Evolutionary conservation across 352 stramenopile species (phyloP).

Genomic region (Pelagophyceae sp.): DNA sequence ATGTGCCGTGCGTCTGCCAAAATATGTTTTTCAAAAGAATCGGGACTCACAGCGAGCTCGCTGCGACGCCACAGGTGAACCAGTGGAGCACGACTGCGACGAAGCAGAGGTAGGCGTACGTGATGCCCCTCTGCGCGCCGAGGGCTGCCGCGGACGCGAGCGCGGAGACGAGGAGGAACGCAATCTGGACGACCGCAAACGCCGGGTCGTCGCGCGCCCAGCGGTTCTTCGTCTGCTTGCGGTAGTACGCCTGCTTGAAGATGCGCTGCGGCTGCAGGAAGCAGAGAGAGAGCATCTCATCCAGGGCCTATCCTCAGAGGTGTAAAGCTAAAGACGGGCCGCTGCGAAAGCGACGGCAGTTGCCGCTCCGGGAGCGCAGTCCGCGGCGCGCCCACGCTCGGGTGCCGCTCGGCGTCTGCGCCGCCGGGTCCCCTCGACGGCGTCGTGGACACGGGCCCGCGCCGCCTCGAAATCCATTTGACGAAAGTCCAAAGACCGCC

Average conservation of each 20-base stretch:
- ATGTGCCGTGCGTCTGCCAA: constrained; percentile 26
- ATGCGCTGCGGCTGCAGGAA: constrained; percentile 37
- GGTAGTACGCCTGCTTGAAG: constrained; percentile 71
- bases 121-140: constrained; percentile 37
- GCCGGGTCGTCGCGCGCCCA: constrained; percentile 93
- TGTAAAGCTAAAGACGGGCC: neutral
- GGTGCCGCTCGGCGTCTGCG: constrained; percentile 18
- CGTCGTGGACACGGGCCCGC: constrained; percentile 18
- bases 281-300: constrained; percentile 15
- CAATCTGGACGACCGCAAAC: constrained; percentile 86
- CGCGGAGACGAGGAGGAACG: constrained; percentile 66
- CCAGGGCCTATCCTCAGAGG: too few species aligned
- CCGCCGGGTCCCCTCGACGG: neutral
- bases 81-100: constrained; percentile 59
- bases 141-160: constrained; percentile 66
- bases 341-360: constrained; percentile 11
- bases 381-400: constrained; percentile 11
- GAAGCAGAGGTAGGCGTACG: constrained; percentile 46
- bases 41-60: constrained; percentile 40
- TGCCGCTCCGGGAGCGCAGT: too few species aligned
- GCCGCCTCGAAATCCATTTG: constrained; percentile 34
- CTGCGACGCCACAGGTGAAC: constrained; percentile 48
- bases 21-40: constrained; percentile 49
- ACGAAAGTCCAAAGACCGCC: neutral
- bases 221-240: constrained; percentile 94